These are phyloP conservation scores for Xylaria sp. DNA, from an alignment of 2,329 filamentous ascomycete species.

Conservation along the genomic window DNA sequence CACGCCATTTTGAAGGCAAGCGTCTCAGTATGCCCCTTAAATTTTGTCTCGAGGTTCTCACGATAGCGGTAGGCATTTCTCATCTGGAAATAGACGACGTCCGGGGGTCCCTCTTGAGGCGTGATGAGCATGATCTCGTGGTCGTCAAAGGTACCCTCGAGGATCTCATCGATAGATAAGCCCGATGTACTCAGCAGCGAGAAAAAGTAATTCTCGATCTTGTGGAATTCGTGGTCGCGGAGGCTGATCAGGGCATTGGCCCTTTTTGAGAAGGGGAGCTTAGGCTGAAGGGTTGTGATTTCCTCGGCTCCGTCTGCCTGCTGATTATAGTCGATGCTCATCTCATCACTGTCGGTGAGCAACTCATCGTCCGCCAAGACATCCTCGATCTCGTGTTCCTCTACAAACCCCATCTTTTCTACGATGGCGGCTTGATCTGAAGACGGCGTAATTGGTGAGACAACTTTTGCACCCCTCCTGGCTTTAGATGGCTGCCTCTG, in stretches of 20 bases:
- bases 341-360: conserved; percentile 2
- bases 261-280: conserved; percentile 33
- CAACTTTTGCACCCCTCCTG: not conserved
- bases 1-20: conserved; percentile 52
- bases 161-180: conserved; percentile 40
- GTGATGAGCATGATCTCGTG: conserved; percentile 44
- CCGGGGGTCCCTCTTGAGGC: conserved; percentile 34
- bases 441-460: not conserved
- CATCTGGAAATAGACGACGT: conserved; percentile 43
- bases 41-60: conserved; percentile 40
- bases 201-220: conserved; percentile 39
- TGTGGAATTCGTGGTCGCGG: conserved; percentile 28
- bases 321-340: not conserved
- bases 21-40: conserved; percentile 37
- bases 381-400: conserved; percentile 1
- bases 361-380: conserved; percentile 11
- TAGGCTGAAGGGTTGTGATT: conserved; percentile 17
- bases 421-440: not conserved
- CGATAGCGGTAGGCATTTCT: conserved; percentile 41
- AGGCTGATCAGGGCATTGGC: conserved; percentile 30
- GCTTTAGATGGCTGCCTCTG: not conserved
- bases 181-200: conserved; percentile 33
- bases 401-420: conserved; percentile 8
- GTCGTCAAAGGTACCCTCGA: conserved; percentile 43
- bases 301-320: not conserved